Evolutionary conservation across 768 basidiomycete genomes (phyloP), one percentile per base, ranked within the genome.

Genomic region (Lactarius trivialis): DNA sequence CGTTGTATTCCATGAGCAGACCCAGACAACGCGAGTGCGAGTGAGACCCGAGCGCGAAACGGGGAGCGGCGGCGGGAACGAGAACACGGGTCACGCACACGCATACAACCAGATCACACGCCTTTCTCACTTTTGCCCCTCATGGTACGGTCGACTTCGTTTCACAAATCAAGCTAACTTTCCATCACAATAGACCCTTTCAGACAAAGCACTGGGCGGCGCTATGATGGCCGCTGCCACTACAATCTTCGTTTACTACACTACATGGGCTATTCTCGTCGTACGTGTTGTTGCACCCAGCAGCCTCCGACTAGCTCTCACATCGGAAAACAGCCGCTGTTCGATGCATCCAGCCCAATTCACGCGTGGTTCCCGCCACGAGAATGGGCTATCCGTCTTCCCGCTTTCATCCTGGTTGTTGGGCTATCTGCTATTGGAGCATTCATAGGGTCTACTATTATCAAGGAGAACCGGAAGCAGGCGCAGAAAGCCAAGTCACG

Each of bases 381-480:
- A 54, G 93, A 97, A 77, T 98, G 94, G 93, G 95, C 93, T 11
- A 78, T 98, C 55, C 83, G 89, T 21, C 72, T 98, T 51, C 94
- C 95, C 41, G 88, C 90, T 2, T 82, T 92, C 72, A 76, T 95
- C 55, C 82, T 98, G 8, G 79, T 94, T 6, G 70, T 89, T 9
- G 95, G 94, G 7, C 75, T 97, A 39, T 79, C 85, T n/a, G 86
- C 79, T 12, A 88, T 98, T 43, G 91, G 90, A 12, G 69, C 79
- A 41, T 93, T 97, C 73, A 74, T 96, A n/a, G 90, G 88, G 4
- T 78, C 74, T 11, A 92, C 93, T 5, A 77, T 91, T 59, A 72
- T 86, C 58, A 85, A 84, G 69, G 91, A 93, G 73, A 90, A 86
- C 32, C 75, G 78, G 68, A 89, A 81, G 74, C 84, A 80, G 68